Conservation (phyloP, 2,329 filamentous ascomycete genomes). For the Metarhizium rileyi region DNA sequence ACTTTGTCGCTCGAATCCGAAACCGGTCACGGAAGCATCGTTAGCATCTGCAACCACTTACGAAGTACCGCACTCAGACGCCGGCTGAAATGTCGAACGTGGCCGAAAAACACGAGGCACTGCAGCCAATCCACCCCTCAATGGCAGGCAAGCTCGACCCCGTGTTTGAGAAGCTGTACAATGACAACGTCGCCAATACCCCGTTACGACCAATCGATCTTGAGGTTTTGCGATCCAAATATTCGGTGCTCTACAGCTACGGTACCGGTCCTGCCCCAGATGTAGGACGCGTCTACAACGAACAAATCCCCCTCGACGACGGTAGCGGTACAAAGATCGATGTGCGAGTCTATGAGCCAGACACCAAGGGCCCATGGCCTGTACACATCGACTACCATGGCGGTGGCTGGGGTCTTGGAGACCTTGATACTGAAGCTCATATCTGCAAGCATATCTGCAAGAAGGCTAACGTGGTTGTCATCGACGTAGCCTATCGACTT, state of each 20-base stretch:
- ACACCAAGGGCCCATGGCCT: constrained; percentile 29
- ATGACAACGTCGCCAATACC: constrained; percentile 31
- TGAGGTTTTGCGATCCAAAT: constrained; percentile 26
- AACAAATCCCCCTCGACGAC: constrained; percentile 22
- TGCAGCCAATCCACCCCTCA: constrained; percentile 38
- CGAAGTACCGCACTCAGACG: neutral
- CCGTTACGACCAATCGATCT: constrained; percentile 31
- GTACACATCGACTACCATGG: constrained; percentile 41
- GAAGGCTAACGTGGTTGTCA: constrained; percentile 32
- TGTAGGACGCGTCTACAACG: constrained; percentile 29
- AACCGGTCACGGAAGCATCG: too few species aligned
- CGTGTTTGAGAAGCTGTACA: constrained; percentile 38
- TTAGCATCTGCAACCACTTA: too few species aligned
- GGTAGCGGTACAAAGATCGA: constrained; percentile 16
- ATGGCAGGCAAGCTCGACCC: constrained; percentile 36
- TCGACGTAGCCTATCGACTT: constrained; percentile 43
- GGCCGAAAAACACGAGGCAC: constrained; percentile 25
- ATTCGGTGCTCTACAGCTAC: constrained; percentile 35
- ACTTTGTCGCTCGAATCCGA: too few species aligned
- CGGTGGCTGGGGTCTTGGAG: constrained; percentile 39
- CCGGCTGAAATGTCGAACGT: neutral
- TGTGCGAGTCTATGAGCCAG: constrained; percentile 36
- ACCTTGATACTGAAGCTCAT: constrained; percentile 38
- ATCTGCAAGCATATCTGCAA: constrained; percentile 38
- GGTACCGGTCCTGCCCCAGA: constrained; percentile 32